phyloP scores from a whole-genome alignment of 345 rosid genomes.

The Rhodomyrtus tomentosa region DNA sequence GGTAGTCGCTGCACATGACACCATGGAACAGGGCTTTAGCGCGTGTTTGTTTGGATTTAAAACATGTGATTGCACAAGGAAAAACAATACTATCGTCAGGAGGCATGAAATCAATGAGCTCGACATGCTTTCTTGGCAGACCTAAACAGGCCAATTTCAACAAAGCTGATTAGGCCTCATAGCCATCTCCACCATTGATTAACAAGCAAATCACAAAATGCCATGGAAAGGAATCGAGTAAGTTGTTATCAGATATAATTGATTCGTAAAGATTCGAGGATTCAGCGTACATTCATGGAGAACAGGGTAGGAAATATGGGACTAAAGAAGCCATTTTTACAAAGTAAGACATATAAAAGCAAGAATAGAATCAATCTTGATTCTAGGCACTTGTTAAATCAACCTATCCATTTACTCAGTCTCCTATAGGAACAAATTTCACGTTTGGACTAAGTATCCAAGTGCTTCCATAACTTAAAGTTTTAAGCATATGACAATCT shows the following conservation, averaged over 20 bases:
- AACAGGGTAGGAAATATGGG: neutral
- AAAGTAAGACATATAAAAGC: neutral
- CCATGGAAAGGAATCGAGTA: neutral
- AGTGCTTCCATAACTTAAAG: neutral
- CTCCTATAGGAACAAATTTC: neutral
- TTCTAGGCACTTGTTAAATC: neutral
- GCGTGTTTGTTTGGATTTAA: neutral
- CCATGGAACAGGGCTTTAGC: neutral
- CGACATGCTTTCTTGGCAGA: neutral
- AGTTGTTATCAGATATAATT: neutral
- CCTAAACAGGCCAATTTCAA: neutral
- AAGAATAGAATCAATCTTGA: neutral
- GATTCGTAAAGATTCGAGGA: neutral
- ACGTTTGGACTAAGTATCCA: neutral
- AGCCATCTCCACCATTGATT: neutral
- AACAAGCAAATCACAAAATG: neutral
- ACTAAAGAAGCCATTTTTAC: neutral
- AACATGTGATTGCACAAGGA: neutral
- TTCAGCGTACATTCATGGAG: neutral
- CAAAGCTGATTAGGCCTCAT: neutral
- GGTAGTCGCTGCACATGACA: conserved; percentile 14
- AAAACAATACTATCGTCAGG: neutral
- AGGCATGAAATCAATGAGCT: neutral
- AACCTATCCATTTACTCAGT: neutral
- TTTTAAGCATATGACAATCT: neutral